These are phyloP conservation scores for Pisolithus thermaeus DNA, from an alignment of 1,284 basidiomycete species.

Conservation along the genomic window DNA sequence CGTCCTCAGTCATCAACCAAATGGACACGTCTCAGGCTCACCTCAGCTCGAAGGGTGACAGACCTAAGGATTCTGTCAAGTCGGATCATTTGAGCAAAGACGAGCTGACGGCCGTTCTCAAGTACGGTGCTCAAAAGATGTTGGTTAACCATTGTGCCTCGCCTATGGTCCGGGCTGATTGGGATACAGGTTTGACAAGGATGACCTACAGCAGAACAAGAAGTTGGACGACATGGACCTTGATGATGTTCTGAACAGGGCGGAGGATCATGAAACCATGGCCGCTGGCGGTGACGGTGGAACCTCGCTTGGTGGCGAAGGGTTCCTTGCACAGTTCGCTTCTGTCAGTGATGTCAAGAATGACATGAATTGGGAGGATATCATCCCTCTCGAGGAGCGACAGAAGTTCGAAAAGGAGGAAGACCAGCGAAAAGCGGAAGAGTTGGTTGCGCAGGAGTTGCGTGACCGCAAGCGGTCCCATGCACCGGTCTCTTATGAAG, in stretches of 20 bases:
- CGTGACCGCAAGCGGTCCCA: conserved; percentile 80
- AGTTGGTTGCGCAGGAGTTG: conserved; percentile 57
- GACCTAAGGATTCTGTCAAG: conserved; percentile 66
- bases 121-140: conserved; percentile 99
- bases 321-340: conserved; percentile 93
- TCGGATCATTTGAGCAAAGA: conserved; percentile 94
- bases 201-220: conserved; percentile 87
- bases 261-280: conserved; percentile 96
- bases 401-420: conserved; percentile 84
- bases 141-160: conserved; percentile 32
- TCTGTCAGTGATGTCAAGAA: conserved; percentile 98
- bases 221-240: conserved; percentile 99
- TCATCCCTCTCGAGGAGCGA: conserved; percentile 92
- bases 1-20: conserved; percentile 87
- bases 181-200: conserved; percentile 83
- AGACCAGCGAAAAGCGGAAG: conserved; percentile 65
- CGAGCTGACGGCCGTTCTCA: conserved; percentile 96
- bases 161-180: conserved; percentile 11
- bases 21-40: conserved; percentile 99
- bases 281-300: conserved; percentile 72
- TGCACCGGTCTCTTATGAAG: conserved; percentile 85
- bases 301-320: conserved; percentile 91
- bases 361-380: conserved; percentile 98
- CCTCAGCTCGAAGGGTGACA: conserved; percentile 72
- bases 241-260: conserved; percentile 95